These are phyloP conservation scores for Ajuga reptans DNA, from an alignment of 305 asterid genomes.

Conservation along the genomic window DNA sequence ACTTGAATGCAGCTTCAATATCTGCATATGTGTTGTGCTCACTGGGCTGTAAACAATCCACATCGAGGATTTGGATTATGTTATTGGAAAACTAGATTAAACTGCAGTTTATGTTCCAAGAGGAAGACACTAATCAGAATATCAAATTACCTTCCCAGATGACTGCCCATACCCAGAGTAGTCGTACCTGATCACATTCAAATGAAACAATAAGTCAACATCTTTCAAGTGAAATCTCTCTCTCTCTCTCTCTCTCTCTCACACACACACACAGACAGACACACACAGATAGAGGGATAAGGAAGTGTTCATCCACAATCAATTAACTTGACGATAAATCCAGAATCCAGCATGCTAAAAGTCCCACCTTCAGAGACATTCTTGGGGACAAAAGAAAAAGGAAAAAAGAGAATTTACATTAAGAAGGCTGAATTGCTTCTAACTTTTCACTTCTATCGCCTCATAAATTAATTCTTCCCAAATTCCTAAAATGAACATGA, in stretches of 20 bases:
- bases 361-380: not conserved
- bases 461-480: not conserved
- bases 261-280: too few relatives aligned
- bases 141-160: constrained; percentile 63
- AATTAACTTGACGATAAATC: not conserved
- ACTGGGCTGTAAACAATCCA: constrained; percentile 51
- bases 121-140: not conserved
- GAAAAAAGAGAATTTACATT: not conserved
- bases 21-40: constrained; percentile 93
- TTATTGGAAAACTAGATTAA: not conserved
- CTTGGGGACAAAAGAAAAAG: too few relatives aligned
- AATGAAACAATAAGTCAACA: constrained; percentile 12
- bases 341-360: not conserved
- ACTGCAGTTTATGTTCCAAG: not conserved
- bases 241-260: too few relatives aligned
- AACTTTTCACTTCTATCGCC: not conserved
- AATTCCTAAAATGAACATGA: not conserved
- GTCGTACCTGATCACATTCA: constrained; percentile 61
- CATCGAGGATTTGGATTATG: constrained; percentile 3
- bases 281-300: not conserved
- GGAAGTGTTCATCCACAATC: not conserved
- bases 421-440: not conserved
- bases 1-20: constrained; percentile 85
- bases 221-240: not conserved
- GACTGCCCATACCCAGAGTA: constrained; percentile 97